Percentiles rank a stretch among this genome's conserved stretches.
phyloP scores from a whole-genome alignment of 2,329 filamentous ascomycete genomes.

The Aspergillus caelatus region DNA sequence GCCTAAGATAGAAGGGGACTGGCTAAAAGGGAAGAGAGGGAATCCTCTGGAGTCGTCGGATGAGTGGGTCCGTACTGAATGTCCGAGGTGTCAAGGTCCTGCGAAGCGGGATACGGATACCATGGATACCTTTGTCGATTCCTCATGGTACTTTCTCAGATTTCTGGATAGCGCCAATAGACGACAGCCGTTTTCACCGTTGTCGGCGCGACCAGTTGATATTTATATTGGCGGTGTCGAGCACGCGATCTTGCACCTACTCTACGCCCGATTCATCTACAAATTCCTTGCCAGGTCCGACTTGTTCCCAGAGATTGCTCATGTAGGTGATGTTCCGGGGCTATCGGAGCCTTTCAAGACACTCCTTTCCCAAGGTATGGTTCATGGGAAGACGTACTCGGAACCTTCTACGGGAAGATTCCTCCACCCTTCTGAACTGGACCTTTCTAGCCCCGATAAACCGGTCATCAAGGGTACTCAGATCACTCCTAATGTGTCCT shows the following conservation, averaged over 20 bases:
- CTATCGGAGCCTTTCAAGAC: slow-evolving; percentile 75
- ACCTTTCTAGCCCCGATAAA: slow-evolving; percentile 58
- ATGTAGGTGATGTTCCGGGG: slow-evolving; percentile 32
- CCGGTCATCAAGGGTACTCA: slow-evolving; percentile 67
- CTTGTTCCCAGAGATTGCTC: slow-evolving; percentile 41
- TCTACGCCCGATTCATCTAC: slow-evolving; percentile 88
- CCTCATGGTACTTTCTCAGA: slow-evolving; percentile 88
- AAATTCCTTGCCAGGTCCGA: slow-evolving; percentile 71
- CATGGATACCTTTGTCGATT: slow-evolving; percentile 96
- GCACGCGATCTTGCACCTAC: slow-evolving; percentile 84
- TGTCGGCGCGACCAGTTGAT: slow-evolving; percentile 70
- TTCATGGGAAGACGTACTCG: slow-evolving; percentile 81
- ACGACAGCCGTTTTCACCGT: slow-evolving; percentile 63
- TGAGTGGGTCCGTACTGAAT: slow-evolving; percentile 74
- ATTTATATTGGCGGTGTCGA: slow-evolving; percentile 89
- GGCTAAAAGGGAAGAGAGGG: slow-evolving; percentile 69
- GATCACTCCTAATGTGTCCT: slow-evolving; percentile 63
- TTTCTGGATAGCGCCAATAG: slow-evolving; percentile 73
- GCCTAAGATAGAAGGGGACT: slow-evolving; percentile 69
- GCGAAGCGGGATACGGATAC: slow-evolving; percentile 87
- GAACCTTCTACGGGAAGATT: slow-evolving; percentile 76
- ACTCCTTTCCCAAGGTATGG: slow-evolving; percentile 91
- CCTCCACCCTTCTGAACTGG: slow-evolving; percentile 74
- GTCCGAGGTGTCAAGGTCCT: slow-evolving; percentile 68
- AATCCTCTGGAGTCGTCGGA: slow-evolving; percentile 74